phyloP scores from a whole-genome alignment of 805 yeast species.

The Metschnikowia lachancei region DNA sequence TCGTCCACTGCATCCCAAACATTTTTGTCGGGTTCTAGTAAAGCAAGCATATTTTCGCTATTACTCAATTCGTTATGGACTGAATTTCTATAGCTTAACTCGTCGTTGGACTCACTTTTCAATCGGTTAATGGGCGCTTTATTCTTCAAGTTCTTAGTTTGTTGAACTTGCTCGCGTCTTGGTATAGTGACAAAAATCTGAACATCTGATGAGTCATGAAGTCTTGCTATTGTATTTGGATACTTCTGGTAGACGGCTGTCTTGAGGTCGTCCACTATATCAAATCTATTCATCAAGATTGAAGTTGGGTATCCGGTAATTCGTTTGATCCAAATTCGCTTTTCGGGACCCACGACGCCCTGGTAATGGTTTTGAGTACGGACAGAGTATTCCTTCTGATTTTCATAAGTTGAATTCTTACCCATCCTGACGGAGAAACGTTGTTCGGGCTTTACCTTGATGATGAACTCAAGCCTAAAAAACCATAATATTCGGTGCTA shows the following conservation, averaged over 20 bases:
- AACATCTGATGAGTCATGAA: constrained; percentile 69
- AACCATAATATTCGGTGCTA: background rate
- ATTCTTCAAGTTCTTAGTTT: constrained; percentile 5
- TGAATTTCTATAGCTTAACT: background rate
- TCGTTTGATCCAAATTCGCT: constrained; percentile 55
- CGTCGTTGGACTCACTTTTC: constrained; percentile 10
- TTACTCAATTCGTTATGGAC: background rate
- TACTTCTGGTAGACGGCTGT: constrained; percentile 57
- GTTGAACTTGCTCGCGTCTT: constrained; percentile 4
- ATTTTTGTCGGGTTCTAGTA: constrained; percentile 58
- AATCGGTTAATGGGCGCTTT: constrained; percentile 10
- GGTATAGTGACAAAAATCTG: constrained; percentile 20
- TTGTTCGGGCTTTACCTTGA: background rate
- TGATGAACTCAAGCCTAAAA: background rate
- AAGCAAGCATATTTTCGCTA: background rate
- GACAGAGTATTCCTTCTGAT: background rate
- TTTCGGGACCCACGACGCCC: background rate
- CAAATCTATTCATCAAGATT: constrained; percentile 54
- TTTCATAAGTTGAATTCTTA: background rate
- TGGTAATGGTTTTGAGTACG: background rate
- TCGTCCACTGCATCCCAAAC: constrained; percentile 59
- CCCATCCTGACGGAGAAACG: constrained; percentile 1
- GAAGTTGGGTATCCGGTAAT: constrained; percentile 65
- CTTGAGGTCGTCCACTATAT: constrained; percentile 82
- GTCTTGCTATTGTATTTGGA: constrained; percentile 61